These are phyloP conservation scores for Aplosporella prunicola DNA, from an alignment of 2,329 filamentous ascomycete species.

Conservation along the genomic window DNA sequence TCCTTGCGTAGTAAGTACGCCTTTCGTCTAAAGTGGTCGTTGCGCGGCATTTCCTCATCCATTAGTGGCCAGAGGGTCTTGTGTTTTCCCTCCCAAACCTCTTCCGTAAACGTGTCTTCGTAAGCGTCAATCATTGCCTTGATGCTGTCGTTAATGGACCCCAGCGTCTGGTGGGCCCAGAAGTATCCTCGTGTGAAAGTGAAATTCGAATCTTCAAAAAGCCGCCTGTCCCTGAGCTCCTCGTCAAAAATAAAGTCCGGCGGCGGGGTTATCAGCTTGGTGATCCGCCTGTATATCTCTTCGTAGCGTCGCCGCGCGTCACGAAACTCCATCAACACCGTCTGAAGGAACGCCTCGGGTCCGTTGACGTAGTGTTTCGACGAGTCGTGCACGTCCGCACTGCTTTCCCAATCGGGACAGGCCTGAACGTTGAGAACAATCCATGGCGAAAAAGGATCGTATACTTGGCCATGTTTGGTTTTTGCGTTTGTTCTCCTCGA, in stretches of 20 bases:
- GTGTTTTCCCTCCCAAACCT: conserved; percentile 49
- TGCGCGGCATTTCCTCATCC: conserved; percentile 36
- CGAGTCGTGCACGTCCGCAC: conserved; percentile 46
- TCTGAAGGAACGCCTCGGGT: conserved; percentile 51
- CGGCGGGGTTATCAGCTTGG: conserved; percentile 50
- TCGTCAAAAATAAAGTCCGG: conserved; percentile 52
- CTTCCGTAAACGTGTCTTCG: conserved; percentile 47
- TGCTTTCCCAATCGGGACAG: conserved; percentile 50
- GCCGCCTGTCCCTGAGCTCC: conserved; percentile 45
- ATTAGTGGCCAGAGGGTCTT: conserved; percentile 48
- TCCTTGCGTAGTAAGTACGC: conserved; percentile 40
- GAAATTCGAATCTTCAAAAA: conserved; percentile 53
- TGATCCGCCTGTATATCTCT: conserved; percentile 48
- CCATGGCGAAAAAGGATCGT: conserved; percentile 52
- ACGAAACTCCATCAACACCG: conserved; percentile 49
- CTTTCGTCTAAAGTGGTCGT: conserved; percentile 40
- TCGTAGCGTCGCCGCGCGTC: conserved; percentile 51
- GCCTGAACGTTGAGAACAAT: conserved; percentile 51
- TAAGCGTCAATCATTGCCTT: conserved; percentile 50
- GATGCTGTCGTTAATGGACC: conserved; percentile 51
- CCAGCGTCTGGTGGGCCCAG: conserved; percentile 53
- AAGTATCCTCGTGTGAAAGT: conserved; percentile 55
- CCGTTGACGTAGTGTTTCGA: conserved; percentile 51
- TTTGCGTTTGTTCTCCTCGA: conserved; percentile 35
- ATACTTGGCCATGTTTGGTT: conserved; percentile 43